Conservation (phyloP, 1,284 basidiomycete species). For the Agroathelia rolfsii region DNA sequence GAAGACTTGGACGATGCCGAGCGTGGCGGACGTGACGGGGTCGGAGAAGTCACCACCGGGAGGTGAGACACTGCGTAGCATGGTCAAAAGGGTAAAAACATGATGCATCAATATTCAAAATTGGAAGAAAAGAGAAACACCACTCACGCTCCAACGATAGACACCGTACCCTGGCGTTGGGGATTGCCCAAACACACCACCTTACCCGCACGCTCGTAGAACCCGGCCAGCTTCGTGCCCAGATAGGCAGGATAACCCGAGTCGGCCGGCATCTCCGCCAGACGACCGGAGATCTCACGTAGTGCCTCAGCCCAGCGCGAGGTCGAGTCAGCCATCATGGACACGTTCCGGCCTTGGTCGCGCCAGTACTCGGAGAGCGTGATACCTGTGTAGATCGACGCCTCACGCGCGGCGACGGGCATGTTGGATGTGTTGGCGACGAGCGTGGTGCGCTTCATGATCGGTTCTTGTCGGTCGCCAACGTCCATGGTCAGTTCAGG, state of each 20-base stretch:
- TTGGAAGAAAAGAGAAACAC: conserved; percentile 2
- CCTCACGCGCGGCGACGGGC: conserved; percentile 99
- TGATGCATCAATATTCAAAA: conserved; percentile 9
- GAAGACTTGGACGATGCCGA: conserved; percentile 99
- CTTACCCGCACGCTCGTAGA: conserved; percentile 99
- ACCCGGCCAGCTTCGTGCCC: conserved; percentile 89
- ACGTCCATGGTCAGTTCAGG: conserved; percentile 90
- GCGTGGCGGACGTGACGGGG: conserved; percentile 94
- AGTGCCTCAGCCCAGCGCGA: conserved; percentile 99
- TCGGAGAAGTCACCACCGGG: conserved; percentile 99
- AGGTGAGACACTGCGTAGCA: conserved; percentile 85
- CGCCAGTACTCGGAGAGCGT: conserved; percentile 99
- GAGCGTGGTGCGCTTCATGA: conserved; percentile 99
- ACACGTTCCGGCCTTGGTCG: conserved; percentile 95
- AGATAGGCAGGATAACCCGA: conserved; percentile 99
- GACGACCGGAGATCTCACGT: conserved; percentile 97
- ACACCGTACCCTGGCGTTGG: conserved; percentile 83
- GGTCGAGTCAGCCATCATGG: conserved; percentile 99
- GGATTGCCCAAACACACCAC: conserved; percentile 91
- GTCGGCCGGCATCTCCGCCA: conserved; percentile 99
- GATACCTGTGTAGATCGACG: conserved; percentile 99
- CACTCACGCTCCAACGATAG: conserved; percentile 95
- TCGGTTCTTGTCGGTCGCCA: conserved; percentile 91
- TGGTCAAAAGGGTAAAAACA: too few species aligned
- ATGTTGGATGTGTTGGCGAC: conserved; percentile 99